These are phyloP conservation scores for Mallotus japonicus DNA, from an alignment of 441 rosid genomes.

Conservation along the genomic window DNA sequence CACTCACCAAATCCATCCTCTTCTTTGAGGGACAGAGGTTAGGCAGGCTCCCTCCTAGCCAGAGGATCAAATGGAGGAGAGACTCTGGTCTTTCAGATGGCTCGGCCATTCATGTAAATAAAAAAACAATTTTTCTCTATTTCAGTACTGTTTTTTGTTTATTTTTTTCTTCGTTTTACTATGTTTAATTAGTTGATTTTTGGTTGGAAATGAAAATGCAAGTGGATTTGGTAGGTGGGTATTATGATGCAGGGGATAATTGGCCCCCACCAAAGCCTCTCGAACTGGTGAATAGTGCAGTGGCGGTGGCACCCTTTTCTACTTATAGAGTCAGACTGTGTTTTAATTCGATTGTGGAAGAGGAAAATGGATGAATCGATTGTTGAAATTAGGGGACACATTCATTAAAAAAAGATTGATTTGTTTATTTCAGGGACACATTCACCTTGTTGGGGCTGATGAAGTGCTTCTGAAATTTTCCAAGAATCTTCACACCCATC, in stretches of 20 bases:
- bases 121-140: not conserved
- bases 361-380: no score
- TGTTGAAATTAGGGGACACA: no score
- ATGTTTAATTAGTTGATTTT: slow-evolving; percentile 15
- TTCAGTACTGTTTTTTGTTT: not conserved
- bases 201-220: slow-evolving; percentile 34
- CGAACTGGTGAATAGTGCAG: no score
- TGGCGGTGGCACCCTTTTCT: no score
- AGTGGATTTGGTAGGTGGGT: slow-evolving; percentile 90
- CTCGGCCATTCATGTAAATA: slow-evolving; percentile 49
- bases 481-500: slow-evolving; percentile 31
- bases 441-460: slow-evolving; percentile 47
- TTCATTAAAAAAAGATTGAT: not conserved
- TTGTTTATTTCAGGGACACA: slow-evolving; percentile 38
- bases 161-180: not conserved
- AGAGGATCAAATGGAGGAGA: slow-evolving; percentile 69
- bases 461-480: slow-evolving; percentile 45
- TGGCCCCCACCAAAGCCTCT: no score
- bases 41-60: slow-evolving; percentile 71
- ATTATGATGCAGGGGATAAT: slow-evolving; percentile 96
- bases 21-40: slow-evolving; percentile 97
- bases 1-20: slow-evolving; percentile 83
- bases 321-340: no score
- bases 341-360: no score
- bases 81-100: slow-evolving; percentile 84